Evolutionary conservation across 441 rosid species (phyloP).

Genomic region (Euphorbia corollata): DNA sequence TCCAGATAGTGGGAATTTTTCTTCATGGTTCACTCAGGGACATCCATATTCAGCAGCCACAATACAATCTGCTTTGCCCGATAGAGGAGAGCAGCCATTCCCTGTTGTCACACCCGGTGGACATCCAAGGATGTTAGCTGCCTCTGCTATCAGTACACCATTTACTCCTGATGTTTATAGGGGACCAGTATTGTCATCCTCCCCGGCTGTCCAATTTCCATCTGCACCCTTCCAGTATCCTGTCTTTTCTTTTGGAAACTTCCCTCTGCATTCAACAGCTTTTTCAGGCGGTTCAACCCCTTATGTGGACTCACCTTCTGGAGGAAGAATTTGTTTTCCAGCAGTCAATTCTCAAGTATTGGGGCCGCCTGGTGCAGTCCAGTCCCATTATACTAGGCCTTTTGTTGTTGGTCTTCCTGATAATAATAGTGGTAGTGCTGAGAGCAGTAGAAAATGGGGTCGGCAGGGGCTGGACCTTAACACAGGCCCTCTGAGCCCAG

Average conservation of each 20-base stretch:
- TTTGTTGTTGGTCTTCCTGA: constrained; percentile 28
- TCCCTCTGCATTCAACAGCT: constrained; percentile 30
- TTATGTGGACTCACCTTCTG: constrained; percentile 33
- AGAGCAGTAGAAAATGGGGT: constrained; percentile 36
- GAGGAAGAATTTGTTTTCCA: constrained; percentile 36
- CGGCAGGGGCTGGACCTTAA: constrained; percentile 40
- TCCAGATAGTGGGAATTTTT: constrained; percentile 44
- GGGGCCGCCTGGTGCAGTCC: constrained; percentile 29
- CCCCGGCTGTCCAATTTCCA: constrained; percentile 36
- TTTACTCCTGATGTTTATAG: constrained; percentile 29
- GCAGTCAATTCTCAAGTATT: constrained; percentile 29
- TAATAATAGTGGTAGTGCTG: constrained; percentile 15
- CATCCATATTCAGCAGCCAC: constrained; percentile 48
- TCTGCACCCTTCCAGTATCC: constrained; percentile 37
- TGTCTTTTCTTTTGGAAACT: constrained; percentile 34
- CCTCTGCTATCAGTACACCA: constrained; percentile 28
- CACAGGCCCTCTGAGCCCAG: constrained; percentile 37
- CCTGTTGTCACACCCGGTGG: constrained; percentile 47
- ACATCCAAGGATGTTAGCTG: constrained; percentile 32
- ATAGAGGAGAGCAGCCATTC: constrained; percentile 61
- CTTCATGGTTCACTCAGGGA: constrained; percentile 59
- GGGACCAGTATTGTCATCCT: constrained; percentile 34
- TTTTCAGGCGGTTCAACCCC: constrained; percentile 32
- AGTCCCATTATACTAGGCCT: constrained; percentile 35
- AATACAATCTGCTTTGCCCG: constrained; percentile 51